Base-by-base conservation (phyloP, 768 basidiomycete species). In the Podaxis sp. region DNA sequence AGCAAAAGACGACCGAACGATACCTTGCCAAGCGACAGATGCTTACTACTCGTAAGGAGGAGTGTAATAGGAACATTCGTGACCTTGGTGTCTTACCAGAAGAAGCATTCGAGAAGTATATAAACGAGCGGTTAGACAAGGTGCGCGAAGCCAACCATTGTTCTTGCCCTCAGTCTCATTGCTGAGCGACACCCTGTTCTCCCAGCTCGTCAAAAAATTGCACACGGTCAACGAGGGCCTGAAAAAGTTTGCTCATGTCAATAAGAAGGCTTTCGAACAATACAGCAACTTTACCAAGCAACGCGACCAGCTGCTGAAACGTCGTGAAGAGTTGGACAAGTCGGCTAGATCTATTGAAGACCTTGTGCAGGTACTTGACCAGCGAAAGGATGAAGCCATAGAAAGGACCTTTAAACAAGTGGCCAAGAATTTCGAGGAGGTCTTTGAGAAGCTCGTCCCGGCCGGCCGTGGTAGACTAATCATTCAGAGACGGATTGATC, bases 251-350 rank as follows among this genome's bases (percentile, higher is more conserved):
- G 92, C 94, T 0, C 95, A 98, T 70, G 96, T 98, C 63, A 99
- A 99, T 80, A 99, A 99, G 81, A 98, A 98, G 70, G 97, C 96
- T 1, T 96, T 96, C 70, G 97, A 99, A 71, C 96, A 98, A 72
- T 98, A 97, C 77, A 92, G 85, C 71, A 95, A 93, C 70, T 98
- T 98, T 72, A 97, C 95, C 6, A 98, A 96, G 70, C 96, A 98
- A 72, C 89, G 95, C 1, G 95, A 98, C 70, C 90, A 94, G 66
- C 84, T 98, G 3, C 72, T 91, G 46, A 81, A 88, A 62, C 89
- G 97, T 3, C 84, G 95, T 7, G 90, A 93, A 64, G 97, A 98
- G 70, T 80, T 98, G 32, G 95, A 98, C 65, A 88, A 86, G 61
- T 95, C 93, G 2, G 93, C 93, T 0, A 69, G 81, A 51, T 95